phyloP scores from a whole-genome alignment of 129 eudicot species.

The Mikania micrantha region DNA sequence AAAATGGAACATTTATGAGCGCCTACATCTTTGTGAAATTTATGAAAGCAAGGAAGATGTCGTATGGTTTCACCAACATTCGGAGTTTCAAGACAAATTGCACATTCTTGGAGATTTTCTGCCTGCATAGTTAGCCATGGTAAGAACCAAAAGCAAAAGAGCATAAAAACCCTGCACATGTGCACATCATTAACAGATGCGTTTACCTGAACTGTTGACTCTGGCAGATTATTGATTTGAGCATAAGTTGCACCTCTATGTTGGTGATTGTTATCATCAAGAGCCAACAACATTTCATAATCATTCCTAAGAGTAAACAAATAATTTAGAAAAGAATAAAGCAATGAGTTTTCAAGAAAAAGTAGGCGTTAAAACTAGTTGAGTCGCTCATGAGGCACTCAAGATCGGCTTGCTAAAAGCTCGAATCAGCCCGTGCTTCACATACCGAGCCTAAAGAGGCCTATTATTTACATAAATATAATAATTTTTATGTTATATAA shows the following conservation, averaged over 20 bases:
- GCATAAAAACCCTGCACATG: not conserved
- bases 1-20: not conserved
- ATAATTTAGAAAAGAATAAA: not conserved
- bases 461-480: not conserved
- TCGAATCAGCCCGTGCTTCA: not conserved
- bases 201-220: conserved; percentile 79
- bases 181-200: not conserved
- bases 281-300: conserved; percentile 95
- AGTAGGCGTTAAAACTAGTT: not conserved
- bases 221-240: conserved; percentile 70
- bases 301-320: conserved; percentile 47
- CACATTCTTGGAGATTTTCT: conserved; percentile 74
- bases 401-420: not conserved
- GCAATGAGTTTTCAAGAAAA: not conserved
- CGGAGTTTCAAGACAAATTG: conserved; percentile 87
- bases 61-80: conserved; percentile 74
- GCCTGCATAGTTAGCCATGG: conserved; percentile 40
- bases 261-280: conserved; percentile 84
- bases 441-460: not conserved
- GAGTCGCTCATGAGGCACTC: not conserved
- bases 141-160: conserved; percentile 1
- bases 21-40: conserved; percentile 93
- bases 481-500: too few species aligned
- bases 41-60: conserved; percentile 94
- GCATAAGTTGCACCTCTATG: conserved; percentile 79